Conservation (phyloP, 352 stramenopile species). For the Pythium folliculosum region DNA sequence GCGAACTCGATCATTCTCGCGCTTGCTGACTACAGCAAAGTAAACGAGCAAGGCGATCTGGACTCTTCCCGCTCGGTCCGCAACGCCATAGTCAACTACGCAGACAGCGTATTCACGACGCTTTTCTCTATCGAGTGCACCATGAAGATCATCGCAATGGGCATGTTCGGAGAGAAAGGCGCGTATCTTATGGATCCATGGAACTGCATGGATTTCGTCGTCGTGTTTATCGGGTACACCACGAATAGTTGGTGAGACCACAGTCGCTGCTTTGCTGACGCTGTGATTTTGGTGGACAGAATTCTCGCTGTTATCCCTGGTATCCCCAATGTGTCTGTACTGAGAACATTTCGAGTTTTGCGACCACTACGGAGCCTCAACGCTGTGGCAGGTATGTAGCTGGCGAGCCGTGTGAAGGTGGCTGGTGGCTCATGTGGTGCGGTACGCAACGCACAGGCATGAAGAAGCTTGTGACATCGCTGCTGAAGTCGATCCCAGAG, state of each 20-base stretch:
- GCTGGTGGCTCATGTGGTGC: background rate
- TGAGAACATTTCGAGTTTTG: slow-evolving; percentile 64
- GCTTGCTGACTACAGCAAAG: slow-evolving; percentile 72
- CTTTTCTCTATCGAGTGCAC: slow-evolving; percentile 88
- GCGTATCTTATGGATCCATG: slow-evolving; percentile 87
- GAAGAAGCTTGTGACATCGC: slow-evolving; percentile 72
- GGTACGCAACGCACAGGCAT: too few species aligned
- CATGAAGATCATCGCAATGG: slow-evolving; percentile 90
- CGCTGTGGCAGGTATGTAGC: slow-evolving; percentile 45
- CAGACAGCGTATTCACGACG: slow-evolving; percentile 54
- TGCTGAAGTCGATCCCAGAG: slow-evolving; percentile 77
- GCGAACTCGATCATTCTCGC: slow-evolving; percentile 84
- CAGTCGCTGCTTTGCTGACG: too few species aligned
- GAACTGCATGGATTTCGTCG: slow-evolving; percentile 91
- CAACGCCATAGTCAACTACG: slow-evolving; percentile 65
- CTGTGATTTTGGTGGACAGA: slow-evolving; percentile 24
- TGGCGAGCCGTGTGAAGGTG: background rate
- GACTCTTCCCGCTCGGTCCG: slow-evolving; percentile 42
- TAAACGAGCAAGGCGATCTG: slow-evolving; percentile 42
- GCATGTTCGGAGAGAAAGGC: slow-evolving; percentile 63
- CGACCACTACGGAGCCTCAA: slow-evolving; percentile 62
- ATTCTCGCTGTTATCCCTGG: slow-evolving; percentile 65
- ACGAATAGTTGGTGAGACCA: too few species aligned
- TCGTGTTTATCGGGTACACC: slow-evolving; percentile 81
- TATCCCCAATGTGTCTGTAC: slow-evolving; percentile 63